Evolutionary conservation across 2,329 filamentous ascomycete species (phyloP).

Genomic region (Keithomyces neogunnii): DNA sequence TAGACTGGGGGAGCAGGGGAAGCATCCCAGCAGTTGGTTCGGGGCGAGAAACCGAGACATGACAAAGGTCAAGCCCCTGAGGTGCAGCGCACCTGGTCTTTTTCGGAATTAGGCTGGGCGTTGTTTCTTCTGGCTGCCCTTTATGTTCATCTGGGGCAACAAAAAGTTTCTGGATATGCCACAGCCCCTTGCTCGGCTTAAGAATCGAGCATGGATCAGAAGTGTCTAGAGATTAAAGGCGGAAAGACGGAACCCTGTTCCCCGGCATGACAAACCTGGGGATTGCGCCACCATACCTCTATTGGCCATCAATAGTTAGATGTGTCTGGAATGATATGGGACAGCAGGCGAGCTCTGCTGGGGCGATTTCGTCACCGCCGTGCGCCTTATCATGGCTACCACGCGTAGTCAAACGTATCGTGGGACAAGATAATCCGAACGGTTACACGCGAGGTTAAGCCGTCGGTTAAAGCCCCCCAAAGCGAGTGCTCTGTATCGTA

Average conservation of each 20-base stretch:
- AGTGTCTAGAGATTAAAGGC: neutral
- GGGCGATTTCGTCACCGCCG: too few species aligned
- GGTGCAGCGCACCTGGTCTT: too few species aligned
- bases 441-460: neutral
- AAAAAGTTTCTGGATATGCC: too few species aligned
- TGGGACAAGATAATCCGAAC: neutral
- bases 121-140: neutral
- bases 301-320: neutral
- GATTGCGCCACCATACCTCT: neutral
- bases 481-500: too few species aligned
- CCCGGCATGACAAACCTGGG: neutral
- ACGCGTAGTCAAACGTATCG: neutral
- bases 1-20: neutral
- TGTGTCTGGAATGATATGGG: too few species aligned
- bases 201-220: too few species aligned
- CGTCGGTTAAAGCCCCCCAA: neutral
- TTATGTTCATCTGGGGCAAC: neutral
- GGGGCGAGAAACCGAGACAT: conserved; percentile 3
- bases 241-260: neutral
- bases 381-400: too few species aligned
- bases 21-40: neutral
- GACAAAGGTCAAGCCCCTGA: neutral
- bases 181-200: too few species aligned
- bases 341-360: too few species aligned
- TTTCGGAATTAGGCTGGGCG: too few species aligned